Conservation (phyloP, 179 eudicot genomes). For the Silene coronaria region DNA sequence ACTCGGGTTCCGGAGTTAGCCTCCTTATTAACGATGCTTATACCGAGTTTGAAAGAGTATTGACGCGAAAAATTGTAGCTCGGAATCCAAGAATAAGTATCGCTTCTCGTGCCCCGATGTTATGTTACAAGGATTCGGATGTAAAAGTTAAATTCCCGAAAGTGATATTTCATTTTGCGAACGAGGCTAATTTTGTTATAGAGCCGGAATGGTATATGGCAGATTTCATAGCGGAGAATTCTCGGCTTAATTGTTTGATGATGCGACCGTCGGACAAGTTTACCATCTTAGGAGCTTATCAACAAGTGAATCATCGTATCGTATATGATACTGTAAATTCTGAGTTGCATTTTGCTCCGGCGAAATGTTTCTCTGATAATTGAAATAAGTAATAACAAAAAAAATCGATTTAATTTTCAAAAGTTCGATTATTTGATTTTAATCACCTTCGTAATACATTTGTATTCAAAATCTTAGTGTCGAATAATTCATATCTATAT, state of each 20-base stretch:
- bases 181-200: conserved; percentile 3
- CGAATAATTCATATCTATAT: no score
- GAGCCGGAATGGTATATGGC: not conserved
- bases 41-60: not conserved
- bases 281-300: not conserved
- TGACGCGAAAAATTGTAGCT: not conserved
- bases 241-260: not conserved
- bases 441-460: no score
- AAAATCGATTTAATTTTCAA: no score
- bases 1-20: not conserved
- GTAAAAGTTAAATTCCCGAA: not conserved
- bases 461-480: no score
- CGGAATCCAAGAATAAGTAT: not conserved
- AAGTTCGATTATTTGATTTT: no score
- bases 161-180: conserved; percentile 16
- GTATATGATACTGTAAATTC: conserved; percentile 2
- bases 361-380: not conserved
- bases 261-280: not conserved
- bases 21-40: not conserved
- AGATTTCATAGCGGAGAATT: not conserved
- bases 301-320: conserved; percentile 4
- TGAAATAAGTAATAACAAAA: no score
- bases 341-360: not conserved
- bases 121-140: not conserved
- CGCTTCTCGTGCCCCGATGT: not conserved